Evolutionary conservation across 441 rosid species (phyloP).

Genomic region (Brassica balearica): DNA sequence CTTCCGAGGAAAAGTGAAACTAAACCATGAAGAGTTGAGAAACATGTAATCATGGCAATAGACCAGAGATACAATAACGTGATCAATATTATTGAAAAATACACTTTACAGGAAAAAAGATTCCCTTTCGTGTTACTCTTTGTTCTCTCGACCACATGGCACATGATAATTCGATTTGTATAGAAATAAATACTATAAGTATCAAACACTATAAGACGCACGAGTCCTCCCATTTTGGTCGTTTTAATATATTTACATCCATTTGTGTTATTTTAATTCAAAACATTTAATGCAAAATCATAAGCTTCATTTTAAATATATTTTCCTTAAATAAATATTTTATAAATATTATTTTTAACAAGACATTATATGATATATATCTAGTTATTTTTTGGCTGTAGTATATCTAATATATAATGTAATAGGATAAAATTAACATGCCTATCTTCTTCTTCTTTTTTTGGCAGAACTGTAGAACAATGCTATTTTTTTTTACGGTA

Average conservation of each 20-base stretch:
- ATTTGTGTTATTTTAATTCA: conserved; percentile 13
- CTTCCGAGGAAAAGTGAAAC: conserved; percentile 24
- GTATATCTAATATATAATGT: background rate
- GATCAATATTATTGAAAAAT: background rate
- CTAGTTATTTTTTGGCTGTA: background rate
- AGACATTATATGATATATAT: background rate
- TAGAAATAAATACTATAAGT: background rate
- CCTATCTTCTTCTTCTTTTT: background rate
- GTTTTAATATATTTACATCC: conserved; percentile 20
- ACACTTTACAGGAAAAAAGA: conserved; percentile 30
- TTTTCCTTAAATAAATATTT: no score
- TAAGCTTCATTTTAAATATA: no score
- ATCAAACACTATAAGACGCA: conserved; percentile 27
- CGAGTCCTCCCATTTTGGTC: conserved; percentile 25
- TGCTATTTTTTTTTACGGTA: conserved; percentile 13
- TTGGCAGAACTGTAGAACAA: conserved; percentile 1
- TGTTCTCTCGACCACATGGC: conserved; percentile 35
- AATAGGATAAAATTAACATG: background rate
- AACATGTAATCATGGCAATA: conserved; percentile 29
- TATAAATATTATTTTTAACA: background rate
- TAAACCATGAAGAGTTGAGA: background rate
- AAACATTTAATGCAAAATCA: background rate
- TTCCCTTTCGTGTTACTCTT: conserved; percentile 31
- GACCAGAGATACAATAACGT: background rate
- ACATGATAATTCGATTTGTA: conserved; percentile 33